Percentiles rank a stretch among this genome's conserved stretches.
Evolutionary conservation across 495 filamentous ascomycete species (phyloP).

Genomic region (Podospora conica): DNA sequence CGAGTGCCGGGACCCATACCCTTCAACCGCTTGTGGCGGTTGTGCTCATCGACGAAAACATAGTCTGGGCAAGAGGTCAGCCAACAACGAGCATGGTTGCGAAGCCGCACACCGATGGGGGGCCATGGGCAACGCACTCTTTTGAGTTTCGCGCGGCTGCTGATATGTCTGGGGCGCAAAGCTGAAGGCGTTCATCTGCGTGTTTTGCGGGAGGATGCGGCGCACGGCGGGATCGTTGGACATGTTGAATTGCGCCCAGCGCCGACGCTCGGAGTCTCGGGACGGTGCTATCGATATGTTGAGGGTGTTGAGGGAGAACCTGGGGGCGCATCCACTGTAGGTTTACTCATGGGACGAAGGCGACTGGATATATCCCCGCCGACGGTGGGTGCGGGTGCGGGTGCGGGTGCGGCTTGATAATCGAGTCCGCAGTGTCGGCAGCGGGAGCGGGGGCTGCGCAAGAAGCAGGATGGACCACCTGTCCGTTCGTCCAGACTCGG

Average conservation of each 20-base stretch:
- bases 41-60: slow-evolving; percentile 99
- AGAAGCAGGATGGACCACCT: neutral
- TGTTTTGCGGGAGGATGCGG: slow-evolving; percentile 52
- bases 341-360: slow-evolving; percentile 16
- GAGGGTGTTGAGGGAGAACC: neutral
- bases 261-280: slow-evolving; percentile 16
- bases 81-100: neutral
- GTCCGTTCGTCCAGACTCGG: neutral
- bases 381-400: neutral
- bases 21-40: slow-evolving; percentile 94
- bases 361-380: neutral
- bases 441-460: neutral
- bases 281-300: slow-evolving; percentile 1
- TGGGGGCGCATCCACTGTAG: slow-evolving; percentile 11
- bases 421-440: neutral
- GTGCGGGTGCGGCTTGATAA: neutral
- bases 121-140: slow-evolving; percentile 45
- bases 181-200: slow-evolving; percentile 51
- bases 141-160: slow-evolving; percentile 58
- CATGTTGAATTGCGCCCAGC: slow-evolving; percentile 30
- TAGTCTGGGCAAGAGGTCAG: slow-evolving; percentile 59
- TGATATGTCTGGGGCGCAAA: slow-evolving; percentile 52
- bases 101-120: neutral
- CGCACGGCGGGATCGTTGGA: slow-evolving; percentile 51
- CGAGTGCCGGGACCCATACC: slow-evolving; percentile 49